Conservation (phyloP, 2,329 filamentous ascomycete genomes). For the Calonectria fujianensis region DNA sequence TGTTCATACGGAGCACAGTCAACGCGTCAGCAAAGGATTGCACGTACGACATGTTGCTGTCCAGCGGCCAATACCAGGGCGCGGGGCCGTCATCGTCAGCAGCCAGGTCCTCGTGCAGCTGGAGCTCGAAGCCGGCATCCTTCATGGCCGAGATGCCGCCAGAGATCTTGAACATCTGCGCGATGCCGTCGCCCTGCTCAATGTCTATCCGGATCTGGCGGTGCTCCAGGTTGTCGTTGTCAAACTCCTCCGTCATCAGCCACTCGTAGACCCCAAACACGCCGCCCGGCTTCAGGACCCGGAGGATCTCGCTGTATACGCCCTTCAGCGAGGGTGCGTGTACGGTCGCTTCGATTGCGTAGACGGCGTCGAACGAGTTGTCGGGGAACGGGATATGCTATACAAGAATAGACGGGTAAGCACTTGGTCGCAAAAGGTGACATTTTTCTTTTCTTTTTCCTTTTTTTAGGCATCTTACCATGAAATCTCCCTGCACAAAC, state of each 20-base stretch:
- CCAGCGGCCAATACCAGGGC: conserved; percentile 93
- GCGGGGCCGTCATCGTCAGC: conserved; percentile 64
- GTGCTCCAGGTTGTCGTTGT: conserved; percentile 88
- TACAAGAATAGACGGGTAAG: neutral
- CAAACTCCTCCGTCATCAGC: conserved; percentile 96
- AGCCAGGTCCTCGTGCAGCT: conserved; percentile 76
- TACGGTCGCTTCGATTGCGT: conserved; percentile 95
- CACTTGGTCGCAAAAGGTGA: neutral
- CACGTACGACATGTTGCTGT: conserved; percentile 85
- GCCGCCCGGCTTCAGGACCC: conserved; percentile 94
- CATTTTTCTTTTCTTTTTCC: neutral
- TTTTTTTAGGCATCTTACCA: conserved; percentile 68
- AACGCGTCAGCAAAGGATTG: conserved; percentile 82
- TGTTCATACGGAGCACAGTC: conserved; percentile 89
- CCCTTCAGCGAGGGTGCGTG: conserved; percentile 91
- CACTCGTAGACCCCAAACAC: conserved; percentile 97
- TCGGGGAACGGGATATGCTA: conserved; percentile 94
- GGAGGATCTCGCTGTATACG: conserved; percentile 93
- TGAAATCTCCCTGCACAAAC: conserved; percentile 95
- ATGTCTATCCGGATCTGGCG: conserved; percentile 91
- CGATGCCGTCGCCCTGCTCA: conserved; percentile 93
- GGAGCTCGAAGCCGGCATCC: conserved; percentile 86
- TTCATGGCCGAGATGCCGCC: conserved; percentile 88
- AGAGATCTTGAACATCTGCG: conserved; percentile 91
- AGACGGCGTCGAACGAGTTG: conserved; percentile 92